A percentile compares a stretch with the other conserved stretches of the same genome.
These are phyloP conservation scores for Tylopilus sp. DNA, from an alignment of 1,284 basidiomycete species.

Conservation along the genomic window DNA sequence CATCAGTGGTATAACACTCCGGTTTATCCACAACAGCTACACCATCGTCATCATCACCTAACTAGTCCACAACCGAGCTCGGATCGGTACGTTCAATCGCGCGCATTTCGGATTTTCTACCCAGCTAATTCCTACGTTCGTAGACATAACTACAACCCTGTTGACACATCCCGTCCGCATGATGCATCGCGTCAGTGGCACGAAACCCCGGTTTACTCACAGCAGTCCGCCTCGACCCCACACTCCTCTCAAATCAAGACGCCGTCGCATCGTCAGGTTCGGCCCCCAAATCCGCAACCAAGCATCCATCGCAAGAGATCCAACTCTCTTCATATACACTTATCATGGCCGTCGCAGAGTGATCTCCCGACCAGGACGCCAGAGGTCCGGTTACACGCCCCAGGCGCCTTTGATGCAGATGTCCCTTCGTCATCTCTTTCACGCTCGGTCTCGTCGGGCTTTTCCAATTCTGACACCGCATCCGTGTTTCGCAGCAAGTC, in stretches of 20 bases:
- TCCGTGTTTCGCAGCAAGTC: slow-evolving; percentile 30
- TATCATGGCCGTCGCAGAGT: slow-evolving; percentile 25
- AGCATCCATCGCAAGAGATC: slow-evolving; percentile 1
- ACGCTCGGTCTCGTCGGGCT: too few species aligned
- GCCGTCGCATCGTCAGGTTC: too few species aligned
- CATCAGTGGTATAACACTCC: too few species aligned
- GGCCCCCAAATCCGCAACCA: neutral
- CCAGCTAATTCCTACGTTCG: too few species aligned
- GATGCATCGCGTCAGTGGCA: neutral
- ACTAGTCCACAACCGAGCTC: too few species aligned
- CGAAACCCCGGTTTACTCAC: slow-evolving; percentile 11
- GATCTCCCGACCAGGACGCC: slow-evolving; percentile 22
- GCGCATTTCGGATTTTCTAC: too few species aligned
- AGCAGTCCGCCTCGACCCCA: slow-evolving; percentile 25
- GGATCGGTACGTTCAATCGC: too few species aligned
- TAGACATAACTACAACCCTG: too few species aligned
- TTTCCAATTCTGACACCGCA: slow-evolving; percentile 27
- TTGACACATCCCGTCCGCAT: too few species aligned
- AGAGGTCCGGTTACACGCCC: slow-evolving; percentile 13
- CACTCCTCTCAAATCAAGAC: slow-evolving; percentile 20
- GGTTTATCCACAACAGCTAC: too few species aligned
- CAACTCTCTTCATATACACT: slow-evolving; percentile 3
- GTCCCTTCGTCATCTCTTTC: slow-evolving; percentile 26
- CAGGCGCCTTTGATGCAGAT: slow-evolving; percentile 21
- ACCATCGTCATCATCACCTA: too few species aligned